Evolutionary conservation across 306 rosid species (phyloP), one percentile per base, ranked within the genome.

Genomic region (Lablab purpureus): DNA sequence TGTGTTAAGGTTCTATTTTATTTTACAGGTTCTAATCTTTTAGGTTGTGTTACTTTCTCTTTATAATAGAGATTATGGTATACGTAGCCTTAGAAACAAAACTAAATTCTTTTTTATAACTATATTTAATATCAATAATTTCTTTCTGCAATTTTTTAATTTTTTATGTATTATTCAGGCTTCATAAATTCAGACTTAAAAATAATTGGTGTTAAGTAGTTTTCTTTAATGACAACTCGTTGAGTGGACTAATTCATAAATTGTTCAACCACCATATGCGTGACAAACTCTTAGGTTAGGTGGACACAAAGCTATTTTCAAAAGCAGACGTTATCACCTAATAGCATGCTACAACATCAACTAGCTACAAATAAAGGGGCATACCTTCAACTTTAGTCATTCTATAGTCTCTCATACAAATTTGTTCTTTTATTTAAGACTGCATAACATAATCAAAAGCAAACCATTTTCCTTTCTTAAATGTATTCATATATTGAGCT

Each of bases 401-500:
- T 23, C 58, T 43, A 43, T 34, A 1, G 51, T 52, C 21, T 62
- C 55, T 46, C 55, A 15, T 2, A 2, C 0, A 40, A 71, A 11
- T 78, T 34, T 46, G 36, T 43, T 45, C 27, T 25, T 76, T 52
- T 41, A 64, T 40, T 52, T 71, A 71, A 25, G 5, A 25, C 15
- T 18, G 22, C 12, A 30, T 62, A 60, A 28, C 36, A 21, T 41
- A 36, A 12, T 62, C 13, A 40, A 45, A 25, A 63, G 40, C 67
- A 76, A 12, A 41, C 40, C 21, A 27, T 65, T 47, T 49, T 8
- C 25, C 25, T 41, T 66, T 2, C 1, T 46, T 22, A n/a, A 23
- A 77, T 37, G 60, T 66, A 21, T 49, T 71, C 74, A 23, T 32
- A 59, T 40, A 59, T 73, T 81, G 83, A 85, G 85, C 81, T 81